Base-by-base conservation (phyloP, 805 yeast genomes). In the Aciculoconidium aculeatum region DNA sequence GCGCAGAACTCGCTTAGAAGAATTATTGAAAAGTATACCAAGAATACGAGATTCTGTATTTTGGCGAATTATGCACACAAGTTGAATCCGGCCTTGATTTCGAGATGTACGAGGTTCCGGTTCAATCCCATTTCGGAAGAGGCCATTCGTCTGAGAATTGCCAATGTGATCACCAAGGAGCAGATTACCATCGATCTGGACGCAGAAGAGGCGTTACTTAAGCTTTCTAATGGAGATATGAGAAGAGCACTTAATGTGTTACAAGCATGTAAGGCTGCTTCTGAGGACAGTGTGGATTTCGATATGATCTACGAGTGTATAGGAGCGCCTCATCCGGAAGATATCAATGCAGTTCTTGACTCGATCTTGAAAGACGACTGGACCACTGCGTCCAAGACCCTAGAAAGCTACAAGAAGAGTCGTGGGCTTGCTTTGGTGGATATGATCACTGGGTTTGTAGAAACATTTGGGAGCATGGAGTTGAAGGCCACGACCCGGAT, bases 31-130 rank as follows among this genome's bases (percentile, higher is more conserved):
- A 86, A 83, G 50, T 90, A 87, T 51, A 86, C 96, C 13, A 82
- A 85, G 47, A 88, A 87, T 55, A 86, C 96, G n/a, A 70, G 97
- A 40, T 90, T 90, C 55, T 88, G 96, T 59, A 86, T 92, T 25
- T 65, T 92, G 48, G 97, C 98, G 27, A 92, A 92, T 54, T 92
- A 92, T 61, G 79, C 96, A 2, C 96, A 92, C 63, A 92, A 92
- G 49, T 64, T 92, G 45, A 90, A 90, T 37, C 97, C 98, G 1
- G 98, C 98, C 1, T 70, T 92, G 42, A 59, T 90, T 28, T 86
- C 96, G 23, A 75, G 99, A 55, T 92, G 98, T 55, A 92, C 98
- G 6, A 65, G 96, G 43, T 94, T 92, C 65, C 68, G 98, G 45
- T 92, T 92, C 59, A 75, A 83, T 24, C 98, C 98, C 3, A 62